phyloP scores from a whole-genome alignment of 768 basidiomycete genomes.

The Mycena albidolilacea region DNA sequence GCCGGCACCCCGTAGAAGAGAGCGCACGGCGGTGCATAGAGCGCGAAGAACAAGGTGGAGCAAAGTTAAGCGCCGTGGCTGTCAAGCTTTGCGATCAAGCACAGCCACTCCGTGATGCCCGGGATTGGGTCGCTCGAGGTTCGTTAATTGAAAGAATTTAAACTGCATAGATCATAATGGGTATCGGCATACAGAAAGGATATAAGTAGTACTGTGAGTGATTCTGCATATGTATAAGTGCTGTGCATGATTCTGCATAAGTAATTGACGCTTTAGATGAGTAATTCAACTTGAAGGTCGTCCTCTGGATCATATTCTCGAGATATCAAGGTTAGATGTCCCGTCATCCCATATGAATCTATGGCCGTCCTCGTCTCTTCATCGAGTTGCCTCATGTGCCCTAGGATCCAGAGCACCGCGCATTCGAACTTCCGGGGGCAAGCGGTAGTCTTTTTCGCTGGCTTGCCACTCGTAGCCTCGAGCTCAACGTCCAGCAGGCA shows the following conservation, averaged over 20 bases:
- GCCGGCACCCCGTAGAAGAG: conserved; percentile 32
- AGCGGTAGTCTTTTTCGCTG: too few relatives aligned
- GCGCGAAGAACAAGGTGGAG: neutral
- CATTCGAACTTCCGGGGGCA: neutral
- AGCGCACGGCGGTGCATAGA: conserved; percentile 37
- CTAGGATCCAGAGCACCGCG: conserved; percentile 6
- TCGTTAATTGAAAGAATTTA: too few relatives aligned
- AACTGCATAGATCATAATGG: too few relatives aligned
- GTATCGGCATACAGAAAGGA: too few relatives aligned
- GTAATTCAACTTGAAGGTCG: neutral
- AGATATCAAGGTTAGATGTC: neutral
- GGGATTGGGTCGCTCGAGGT: neutral
- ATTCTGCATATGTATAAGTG: too few relatives aligned
- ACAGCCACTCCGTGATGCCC: neutral
- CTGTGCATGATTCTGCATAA: too few relatives aligned
- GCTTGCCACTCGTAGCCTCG: too few relatives aligned
- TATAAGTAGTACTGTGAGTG: too few relatives aligned
- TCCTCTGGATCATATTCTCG: neutral
- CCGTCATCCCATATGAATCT: too few relatives aligned
- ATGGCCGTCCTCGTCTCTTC: neutral
- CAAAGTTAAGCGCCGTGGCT: neutral
- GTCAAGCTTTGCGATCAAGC: neutral
- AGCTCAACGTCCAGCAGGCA: too few relatives aligned
- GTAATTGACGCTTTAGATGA: too few relatives aligned
- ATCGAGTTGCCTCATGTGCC: neutral